These are phyloP conservation scores for Kodamaea sagamina DNA, from an alignment of 805 yeast species.

Conservation along the genomic window DNA sequence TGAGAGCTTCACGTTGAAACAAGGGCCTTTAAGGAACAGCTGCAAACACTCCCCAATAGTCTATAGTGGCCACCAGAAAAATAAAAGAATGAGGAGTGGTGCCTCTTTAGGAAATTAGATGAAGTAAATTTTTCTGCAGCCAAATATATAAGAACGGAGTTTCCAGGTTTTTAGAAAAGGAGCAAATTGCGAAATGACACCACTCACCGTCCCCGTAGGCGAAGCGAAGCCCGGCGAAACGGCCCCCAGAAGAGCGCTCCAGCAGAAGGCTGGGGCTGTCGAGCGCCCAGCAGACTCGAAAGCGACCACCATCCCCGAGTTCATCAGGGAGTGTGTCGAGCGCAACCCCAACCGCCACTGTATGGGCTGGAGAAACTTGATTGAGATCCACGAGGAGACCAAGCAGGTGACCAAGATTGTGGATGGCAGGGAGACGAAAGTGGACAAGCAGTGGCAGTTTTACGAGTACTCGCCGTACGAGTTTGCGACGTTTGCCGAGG, in stretches of 20 bases:
- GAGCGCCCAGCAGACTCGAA: slow-evolving; percentile 63
- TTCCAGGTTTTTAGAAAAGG: background rate
- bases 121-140: slow-evolving; percentile 4
- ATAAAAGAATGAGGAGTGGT: too few relatives aligned
- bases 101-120: slow-evolving; percentile 6
- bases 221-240: slow-evolving; percentile 75
- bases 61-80: too few relatives aligned
- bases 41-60: too few relatives aligned
- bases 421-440: slow-evolving; percentile 70
- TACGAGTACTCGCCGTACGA: slow-evolving; percentile 78
- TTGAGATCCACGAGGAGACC: slow-evolving; percentile 73
- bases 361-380: slow-evolving; percentile 78
- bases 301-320: slow-evolving; percentile 71
- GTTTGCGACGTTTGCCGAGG: slow-evolving; percentile 61
- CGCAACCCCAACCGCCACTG: slow-evolving; percentile 55
- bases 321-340: slow-evolving; percentile 59
- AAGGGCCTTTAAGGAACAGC: too few relatives aligned
- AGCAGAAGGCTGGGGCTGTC: slow-evolving; percentile 52
- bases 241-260: slow-evolving; percentile 72
- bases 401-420: slow-evolving; percentile 73
- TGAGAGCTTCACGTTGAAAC: too few relatives aligned
- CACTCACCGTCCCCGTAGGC: slow-evolving; percentile 60
- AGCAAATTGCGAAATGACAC: slow-evolving; percentile 18
- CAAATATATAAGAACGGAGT: slow-evolving; percentile 6
- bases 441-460: slow-evolving; percentile 85